Evolutionary conservation across 352 stramenopile genomes (phyloP), one percentile per base, ranked within the genome.

Genomic region (Globisporangium camurandrum): DNA sequence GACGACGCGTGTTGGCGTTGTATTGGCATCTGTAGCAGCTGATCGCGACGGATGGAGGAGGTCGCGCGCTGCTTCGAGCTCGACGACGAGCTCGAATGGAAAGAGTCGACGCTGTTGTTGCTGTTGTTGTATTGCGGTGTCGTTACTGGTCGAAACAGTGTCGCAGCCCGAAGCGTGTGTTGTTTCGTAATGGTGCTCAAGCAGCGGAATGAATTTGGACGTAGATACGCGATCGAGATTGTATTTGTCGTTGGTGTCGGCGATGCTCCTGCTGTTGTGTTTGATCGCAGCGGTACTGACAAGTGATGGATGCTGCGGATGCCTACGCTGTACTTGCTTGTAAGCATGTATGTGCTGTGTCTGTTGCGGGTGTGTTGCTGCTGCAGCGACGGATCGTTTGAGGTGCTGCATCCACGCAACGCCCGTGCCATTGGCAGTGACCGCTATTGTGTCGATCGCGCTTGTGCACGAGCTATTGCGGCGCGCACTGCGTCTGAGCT

Each of bases 191-290:
- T 16, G 3, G 23, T 12, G 39, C 31, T 27, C 11, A 4, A 27
- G 12, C 3, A 63, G 33, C 2, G 54, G 23, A 17, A 73, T 47
- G 20, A 73, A 28, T 12, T 53, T 31, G 3, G 64, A 73, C 0
- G 56, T 66, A 26, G 51, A 67, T 7, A 16, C 27, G 20, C 67
- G 42, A 30, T 73, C 64, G 34, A 56, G 20, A 17, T 68, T 54
- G n/a, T 31, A 17, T 56, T 9, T 20, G 37, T 30, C 34, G 19
- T 41, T 27, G 31, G 26, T 53, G 49, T n/a, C n/a, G n/a, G 4
- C 41, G 55, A 33, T 12, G 54, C 57, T 0, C 22, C 43, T 20
- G 66, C 56, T 28, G 64, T 47, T 22, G 19, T 44, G 10, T 10
- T 37, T n/a, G 4, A 33, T 17, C 23, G 60, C 49, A 20, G 52